Evolutionary conservation across 129 eudicot genomes (phyloP).

Genomic region (Escallonia rubra): DNA sequence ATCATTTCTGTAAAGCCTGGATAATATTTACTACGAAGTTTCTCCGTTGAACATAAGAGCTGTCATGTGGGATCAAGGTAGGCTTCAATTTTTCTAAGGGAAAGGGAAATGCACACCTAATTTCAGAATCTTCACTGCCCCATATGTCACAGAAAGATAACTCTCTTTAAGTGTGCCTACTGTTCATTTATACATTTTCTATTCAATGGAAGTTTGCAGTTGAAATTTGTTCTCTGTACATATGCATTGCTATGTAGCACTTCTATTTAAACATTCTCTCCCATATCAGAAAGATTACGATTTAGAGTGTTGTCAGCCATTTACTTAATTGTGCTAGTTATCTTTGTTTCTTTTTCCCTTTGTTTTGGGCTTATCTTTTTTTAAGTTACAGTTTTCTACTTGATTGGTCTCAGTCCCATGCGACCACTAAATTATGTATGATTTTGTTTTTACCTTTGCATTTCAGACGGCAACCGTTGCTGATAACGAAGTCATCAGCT

Average conservation of each 20-base stretch:
- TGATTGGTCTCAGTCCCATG: not conserved
- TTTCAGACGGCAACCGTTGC: slow-evolving; percentile 46
- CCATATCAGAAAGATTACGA: not conserved
- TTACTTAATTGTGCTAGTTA: not conserved
- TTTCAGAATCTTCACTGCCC: no score
- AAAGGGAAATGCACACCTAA: no score
- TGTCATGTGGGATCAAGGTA: no score
- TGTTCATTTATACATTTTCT: no score
- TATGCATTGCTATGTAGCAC: not conserved
- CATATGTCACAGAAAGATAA: no score
- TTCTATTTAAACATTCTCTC: not conserved
- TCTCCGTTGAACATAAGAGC: no score
- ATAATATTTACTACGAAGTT: no score
- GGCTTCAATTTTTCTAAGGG: no score
- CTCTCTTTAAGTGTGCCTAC: no score
- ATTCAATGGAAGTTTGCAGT: no score
- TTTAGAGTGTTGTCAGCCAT: not conserved
- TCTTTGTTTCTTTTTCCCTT: not conserved
- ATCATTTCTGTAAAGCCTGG: no score
- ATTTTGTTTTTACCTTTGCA: not conserved
- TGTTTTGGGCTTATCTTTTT: not conserved
- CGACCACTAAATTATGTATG: not conserved
- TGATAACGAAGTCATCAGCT: slow-evolving; percentile 68
- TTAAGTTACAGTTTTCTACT: not conserved
- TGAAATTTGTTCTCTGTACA: no score